phyloP scores from a whole-genome alignment of 805 yeast genomes.

The Nakazawaea laoshanensis region DNA sequence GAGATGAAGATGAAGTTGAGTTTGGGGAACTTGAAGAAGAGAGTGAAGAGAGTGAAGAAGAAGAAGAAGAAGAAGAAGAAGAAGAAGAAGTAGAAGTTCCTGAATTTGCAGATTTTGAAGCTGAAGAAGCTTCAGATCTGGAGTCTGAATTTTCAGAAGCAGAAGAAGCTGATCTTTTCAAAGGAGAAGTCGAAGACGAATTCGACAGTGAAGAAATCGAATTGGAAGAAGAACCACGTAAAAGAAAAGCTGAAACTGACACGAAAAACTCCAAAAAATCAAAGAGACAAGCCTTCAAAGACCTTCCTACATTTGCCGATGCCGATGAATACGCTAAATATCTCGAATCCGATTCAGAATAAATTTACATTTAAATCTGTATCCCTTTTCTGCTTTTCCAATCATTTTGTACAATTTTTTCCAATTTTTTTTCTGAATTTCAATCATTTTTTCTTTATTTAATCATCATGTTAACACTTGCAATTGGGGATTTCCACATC shows the following conservation, averaged over 20 bases:
- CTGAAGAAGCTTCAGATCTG: slow-evolving; percentile 18
- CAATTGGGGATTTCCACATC: slow-evolving; percentile 83
- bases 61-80: slow-evolving; percentile 24
- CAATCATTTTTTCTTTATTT: not conserved
- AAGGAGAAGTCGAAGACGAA: slow-evolving; percentile 15
- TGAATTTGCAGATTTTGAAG: slow-evolving; percentile 24
- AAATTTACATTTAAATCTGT: slow-evolving; percentile 9
- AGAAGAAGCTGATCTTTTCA: slow-evolving; percentile 8
- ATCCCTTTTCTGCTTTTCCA: not conserved
- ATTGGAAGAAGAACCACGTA: slow-evolving; percentile 16
- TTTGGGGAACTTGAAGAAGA: slow-evolving; percentile 19
- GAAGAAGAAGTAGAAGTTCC: slow-evolving; percentile 28
- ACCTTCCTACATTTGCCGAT: slow-evolving; percentile 79
- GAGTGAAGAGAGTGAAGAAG: slow-evolving; percentile 28
- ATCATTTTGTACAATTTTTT: too few species aligned
- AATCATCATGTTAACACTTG: slow-evolving; percentile 53
- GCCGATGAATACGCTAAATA: slow-evolving; percentile 81
- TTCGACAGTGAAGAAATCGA: slow-evolving; percentile 21
- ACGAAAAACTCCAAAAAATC: slow-evolving; percentile 21
- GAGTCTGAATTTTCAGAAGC: slow-evolving; percentile 12
- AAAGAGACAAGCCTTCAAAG: slow-evolving; percentile 51
- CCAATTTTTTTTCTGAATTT: not conserved
- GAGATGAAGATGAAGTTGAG: slow-evolving; percentile 21
- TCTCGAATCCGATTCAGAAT: slow-evolving; percentile 58
- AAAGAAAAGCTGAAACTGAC: slow-evolving; percentile 15